Conservation (phyloP, 2,329 filamentous ascomycete species). For the Mollisiaceae sp. region DNA sequence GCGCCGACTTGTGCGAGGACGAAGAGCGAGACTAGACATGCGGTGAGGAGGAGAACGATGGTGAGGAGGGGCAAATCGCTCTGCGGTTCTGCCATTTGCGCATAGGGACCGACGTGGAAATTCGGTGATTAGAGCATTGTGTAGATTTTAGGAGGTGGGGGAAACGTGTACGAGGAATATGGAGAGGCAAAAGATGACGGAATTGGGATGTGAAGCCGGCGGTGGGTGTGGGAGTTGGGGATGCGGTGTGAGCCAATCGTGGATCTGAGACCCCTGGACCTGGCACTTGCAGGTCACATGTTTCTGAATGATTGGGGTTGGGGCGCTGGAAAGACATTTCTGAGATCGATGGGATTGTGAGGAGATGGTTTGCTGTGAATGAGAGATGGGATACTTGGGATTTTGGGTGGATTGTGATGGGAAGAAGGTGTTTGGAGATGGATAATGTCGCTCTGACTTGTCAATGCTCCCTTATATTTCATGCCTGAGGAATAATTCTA, state of each 20-base stretch:
- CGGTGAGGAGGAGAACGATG: constrained; percentile 62
- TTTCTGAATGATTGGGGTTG: constrained; percentile 5
- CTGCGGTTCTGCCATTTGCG: constrained; percentile 39
- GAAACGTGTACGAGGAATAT: constrained; percentile 9
- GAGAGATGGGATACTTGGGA: constrained; percentile 1
- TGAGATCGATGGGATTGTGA: background rate
- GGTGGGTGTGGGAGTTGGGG: background rate
- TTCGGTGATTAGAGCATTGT: constrained; percentile 13
- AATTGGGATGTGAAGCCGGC: background rate
- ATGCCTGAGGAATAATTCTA: background rate
- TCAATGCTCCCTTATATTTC: background rate
- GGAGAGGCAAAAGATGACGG: constrained; percentile 12
- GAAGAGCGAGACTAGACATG: constrained; percentile 59
- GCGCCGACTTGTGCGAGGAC: constrained; percentile 58
- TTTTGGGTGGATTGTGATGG: background rate
- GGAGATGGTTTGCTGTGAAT: constrained; percentile 5
- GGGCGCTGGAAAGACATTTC: background rate
- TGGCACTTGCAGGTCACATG: constrained; percentile 1
- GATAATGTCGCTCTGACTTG: constrained; percentile 6
- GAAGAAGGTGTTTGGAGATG: background rate
- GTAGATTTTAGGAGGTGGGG: constrained; percentile 28
- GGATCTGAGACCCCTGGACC: background rate
- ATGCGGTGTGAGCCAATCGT: constrained; percentile 11
- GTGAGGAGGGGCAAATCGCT: constrained; percentile 40
- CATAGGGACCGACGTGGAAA: constrained; percentile 15